A percentile compares a stretch with the other conserved stretches of the same genome.
These are phyloP conservation scores for Ceraceosorus bombacis DNA, from an alignment of 1,284 basidiomycete species.

Conservation along the genomic window DNA sequence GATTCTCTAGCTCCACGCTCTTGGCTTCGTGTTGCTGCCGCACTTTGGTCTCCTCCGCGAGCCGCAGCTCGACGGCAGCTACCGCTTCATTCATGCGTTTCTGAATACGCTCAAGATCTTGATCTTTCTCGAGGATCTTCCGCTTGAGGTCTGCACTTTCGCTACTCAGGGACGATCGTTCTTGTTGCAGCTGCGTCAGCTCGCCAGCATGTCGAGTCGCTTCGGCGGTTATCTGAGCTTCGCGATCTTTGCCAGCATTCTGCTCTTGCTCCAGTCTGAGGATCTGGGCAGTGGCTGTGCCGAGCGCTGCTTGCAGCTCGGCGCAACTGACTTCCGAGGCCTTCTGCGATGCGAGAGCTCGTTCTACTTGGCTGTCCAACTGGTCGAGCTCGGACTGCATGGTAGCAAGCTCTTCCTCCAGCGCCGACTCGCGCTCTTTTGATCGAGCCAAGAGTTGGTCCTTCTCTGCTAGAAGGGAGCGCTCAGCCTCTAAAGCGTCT, in stretches of 20 bases:
- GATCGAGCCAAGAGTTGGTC: conserved; percentile 74
- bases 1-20: conserved; percentile 28
- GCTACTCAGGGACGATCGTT: conserved; percentile 19
- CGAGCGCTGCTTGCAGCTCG: conserved; percentile 64
- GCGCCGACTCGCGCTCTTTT: conserved; percentile 72
- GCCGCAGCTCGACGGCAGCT: conserved; percentile 66
- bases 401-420: conserved; percentile 74
- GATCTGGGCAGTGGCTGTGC: conserved; percentile 74
- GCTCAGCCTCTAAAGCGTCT: conserved; percentile 72
- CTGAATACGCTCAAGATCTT: conserved; percentile 67
- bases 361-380: conserved; percentile 76
- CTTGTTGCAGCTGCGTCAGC: conserved; percentile 24
- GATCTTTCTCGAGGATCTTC: conserved; percentile 66
- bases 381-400: conserved; percentile 76
- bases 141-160: conserved; percentile 66
- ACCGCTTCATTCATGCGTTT: conserved; percentile 65
- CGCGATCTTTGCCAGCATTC: conserved; percentile 60
- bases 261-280: conserved; percentile 70
- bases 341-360: conserved; percentile 56
- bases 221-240: conserved; percentile 49
- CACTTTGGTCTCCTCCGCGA: conserved; percentile 61
- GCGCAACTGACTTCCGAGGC: conserved; percentile 57
- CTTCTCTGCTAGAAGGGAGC: conserved; percentile 71
- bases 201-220: conserved; percentile 25
- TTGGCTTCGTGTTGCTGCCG: conserved; percentile 28